Percentiles rank a stretch among this genome's conserved stretches.
Conservation (phyloP, 2,329 filamentous ascomycete genomes). For the Penicillium occitanis region DNA sequence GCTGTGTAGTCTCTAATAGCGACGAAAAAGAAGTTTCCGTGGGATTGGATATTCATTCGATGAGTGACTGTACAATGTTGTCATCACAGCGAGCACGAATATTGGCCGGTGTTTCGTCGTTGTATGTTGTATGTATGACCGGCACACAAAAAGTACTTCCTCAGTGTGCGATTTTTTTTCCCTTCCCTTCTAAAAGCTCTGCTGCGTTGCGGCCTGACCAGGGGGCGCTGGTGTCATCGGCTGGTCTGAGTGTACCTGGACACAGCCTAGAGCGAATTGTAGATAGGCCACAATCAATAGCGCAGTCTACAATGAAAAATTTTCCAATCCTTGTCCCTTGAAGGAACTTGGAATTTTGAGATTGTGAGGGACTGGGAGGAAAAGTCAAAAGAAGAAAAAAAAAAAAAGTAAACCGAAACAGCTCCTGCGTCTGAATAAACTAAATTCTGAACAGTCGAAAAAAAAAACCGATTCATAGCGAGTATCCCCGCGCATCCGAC, state of each 20-base stretch:
- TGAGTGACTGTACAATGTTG: not conserved
- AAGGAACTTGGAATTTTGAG: not conserved
- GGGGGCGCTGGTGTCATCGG: slow-evolving; percentile 21
- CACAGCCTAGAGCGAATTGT: slow-evolving; percentile 12
- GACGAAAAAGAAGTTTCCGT: not conserved
- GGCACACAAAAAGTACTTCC: not conserved
- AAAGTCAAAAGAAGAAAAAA: not conserved
- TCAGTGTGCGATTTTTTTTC: slow-evolving; percentile 9
- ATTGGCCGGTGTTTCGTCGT: not conserved
- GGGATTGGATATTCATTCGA: not conserved
- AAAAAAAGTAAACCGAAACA: not conserved
- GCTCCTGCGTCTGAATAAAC: not conserved
- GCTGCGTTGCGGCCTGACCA: slow-evolving; percentile 22
- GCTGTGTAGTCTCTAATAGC: not conserved
- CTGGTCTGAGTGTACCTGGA: slow-evolving; percentile 19
- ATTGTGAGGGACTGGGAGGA: not conserved
- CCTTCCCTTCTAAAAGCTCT: slow-evolving; percentile 10
- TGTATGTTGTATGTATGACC: not conserved
- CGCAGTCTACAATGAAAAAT: slow-evolving; percentile 11
- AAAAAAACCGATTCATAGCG: not conserved
- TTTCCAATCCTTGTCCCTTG: slow-evolving; percentile 13
- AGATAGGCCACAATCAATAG: slow-evolving; percentile 10
- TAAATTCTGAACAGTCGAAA: not conserved
- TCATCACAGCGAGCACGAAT: not conserved
- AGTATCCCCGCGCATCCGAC: slow-evolving; percentile 19